Conservation (phyloP, 208 protist genomes). For the Trypanosoma mega region DNA sequence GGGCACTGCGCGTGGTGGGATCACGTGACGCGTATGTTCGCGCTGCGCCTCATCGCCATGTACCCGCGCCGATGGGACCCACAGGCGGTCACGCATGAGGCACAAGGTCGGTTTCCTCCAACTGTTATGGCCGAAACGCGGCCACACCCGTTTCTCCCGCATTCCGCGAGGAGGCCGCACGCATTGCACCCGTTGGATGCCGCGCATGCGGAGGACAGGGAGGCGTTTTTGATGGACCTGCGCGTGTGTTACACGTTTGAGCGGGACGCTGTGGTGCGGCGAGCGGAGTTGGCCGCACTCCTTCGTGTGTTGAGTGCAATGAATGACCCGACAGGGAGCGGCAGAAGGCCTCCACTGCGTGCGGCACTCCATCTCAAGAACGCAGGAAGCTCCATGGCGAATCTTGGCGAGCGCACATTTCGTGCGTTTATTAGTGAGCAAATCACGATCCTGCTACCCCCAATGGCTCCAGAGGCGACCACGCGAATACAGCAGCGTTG, state of each 20-base stretch:
- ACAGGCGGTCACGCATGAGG: slow-evolving; percentile 6
- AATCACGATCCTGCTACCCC: slow-evolving; percentile 22
- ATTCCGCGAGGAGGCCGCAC: no score
- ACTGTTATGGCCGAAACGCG: slow-evolving; percentile 16
- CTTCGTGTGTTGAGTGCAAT: slow-evolving; percentile 20
- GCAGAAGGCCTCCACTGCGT: not conserved
- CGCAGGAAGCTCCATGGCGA: slow-evolving; percentile 11
- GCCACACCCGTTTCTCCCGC: slow-evolving; percentile 19
- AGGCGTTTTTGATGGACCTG: slow-evolving; percentile 20
- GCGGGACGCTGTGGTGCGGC: slow-evolving; percentile 23
- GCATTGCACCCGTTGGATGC: not conserved
- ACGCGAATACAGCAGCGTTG: slow-evolving; percentile 32
- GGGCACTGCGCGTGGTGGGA: slow-evolving; percentile 37
- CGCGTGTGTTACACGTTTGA: slow-evolving; percentile 28
- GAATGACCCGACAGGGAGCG: not conserved
- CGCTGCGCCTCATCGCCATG: slow-evolving; percentile 26
- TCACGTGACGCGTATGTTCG: slow-evolving; percentile 28
- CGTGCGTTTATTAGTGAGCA: slow-evolving; percentile 29
- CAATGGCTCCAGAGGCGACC: slow-evolving; percentile 31
- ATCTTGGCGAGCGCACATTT: slow-evolving; percentile 31
- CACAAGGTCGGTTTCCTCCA: not conserved
- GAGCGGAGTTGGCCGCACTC: slow-evolving; percentile 24
- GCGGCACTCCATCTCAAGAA: slow-evolving; percentile 14
- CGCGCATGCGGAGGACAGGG: not conserved
- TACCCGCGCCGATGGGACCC: slow-evolving; percentile 23